Evolutionary conservation across 768 basidiomycete genomes (phyloP), one percentile per base, ranked within the genome.

Genomic region (Dacryopinax primogenitus): DNA sequence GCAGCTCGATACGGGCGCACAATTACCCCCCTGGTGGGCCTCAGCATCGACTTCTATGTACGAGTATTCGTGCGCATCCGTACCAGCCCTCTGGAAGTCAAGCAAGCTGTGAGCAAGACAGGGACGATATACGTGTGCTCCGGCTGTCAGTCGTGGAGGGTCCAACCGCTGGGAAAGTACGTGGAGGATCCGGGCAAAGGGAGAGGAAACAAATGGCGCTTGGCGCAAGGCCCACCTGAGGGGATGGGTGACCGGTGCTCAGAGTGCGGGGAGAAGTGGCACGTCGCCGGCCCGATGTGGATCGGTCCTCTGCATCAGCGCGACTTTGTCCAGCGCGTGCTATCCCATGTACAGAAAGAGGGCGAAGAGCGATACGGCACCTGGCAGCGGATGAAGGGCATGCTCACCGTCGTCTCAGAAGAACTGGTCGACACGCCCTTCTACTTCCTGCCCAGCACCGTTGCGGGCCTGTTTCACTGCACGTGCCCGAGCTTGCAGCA

Each of bases 281-380:
- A 95, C 92, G 72, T 93, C 35, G 91, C 88, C 21, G 96, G 96
- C 1, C 96, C 96, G 0, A 94, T 99, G 90, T 98, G 96, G 96
- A 85, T 88, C 3, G 93, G 87, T 1, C 83, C 87, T 1, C 75
- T 99, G 26, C 96, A 99, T 71, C 82, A 92, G 72, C 69, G 77
- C 1, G 78, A 77, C 4, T 99, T 97, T 70, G 80, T 92, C 3
- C 73, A 76, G n/a, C 83, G 83, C 68, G 86, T 95, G 15, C 77
- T 96, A 33, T 78, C 81, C 23, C 88, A 93, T 70, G 77, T 94
- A 13, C 44, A 66, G 18, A 11, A 33, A 11, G 21, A 26, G 23
- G 58, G 64, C 1, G 83, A 86, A 65, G 74, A 73, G 16, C 80
- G 80, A 39, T 97, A 93, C 71, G 86, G 87, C 11, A 97, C 94